A percentile compares a stretch with the other conserved stretches of the same genome.
These are phyloP conservation scores for Fagopyrum homotropicum DNA, from an alignment of 148 eudicot species.

Conservation along the genomic window DNA sequence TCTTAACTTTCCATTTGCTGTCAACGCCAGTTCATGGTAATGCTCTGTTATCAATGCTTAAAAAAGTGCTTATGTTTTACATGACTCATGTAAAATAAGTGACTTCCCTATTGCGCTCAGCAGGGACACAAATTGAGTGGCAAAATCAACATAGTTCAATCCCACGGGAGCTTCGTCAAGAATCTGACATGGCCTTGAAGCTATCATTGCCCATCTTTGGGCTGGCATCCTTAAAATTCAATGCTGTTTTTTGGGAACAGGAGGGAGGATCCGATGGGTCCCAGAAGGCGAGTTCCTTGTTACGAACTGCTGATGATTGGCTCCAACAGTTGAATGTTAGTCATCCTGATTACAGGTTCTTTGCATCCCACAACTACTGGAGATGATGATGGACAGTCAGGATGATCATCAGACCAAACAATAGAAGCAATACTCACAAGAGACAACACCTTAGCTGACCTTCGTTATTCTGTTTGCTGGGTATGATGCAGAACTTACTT, in stretches of 20 bases:
- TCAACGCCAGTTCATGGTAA: conserved; percentile 57
- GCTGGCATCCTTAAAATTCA: conserved; percentile 71
- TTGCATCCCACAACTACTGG: conserved; percentile 33
- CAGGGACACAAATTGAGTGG: conserved; percentile 49
- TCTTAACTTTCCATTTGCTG: conserved; percentile 83
- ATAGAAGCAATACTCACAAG: background rate
- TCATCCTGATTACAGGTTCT: conserved; percentile 79
- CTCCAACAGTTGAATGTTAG: conserved; percentile 56
- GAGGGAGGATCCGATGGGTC: conserved; percentile 39
- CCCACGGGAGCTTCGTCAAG: conserved; percentile 31
- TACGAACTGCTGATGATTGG: conserved; percentile 67
- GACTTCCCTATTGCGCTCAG: background rate
- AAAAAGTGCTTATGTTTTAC: background rate
- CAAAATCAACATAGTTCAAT: conserved; percentile 27
- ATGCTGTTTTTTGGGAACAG: conserved; percentile 58
- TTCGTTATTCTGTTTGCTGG: conserved; percentile 12
- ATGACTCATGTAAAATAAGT: background rate
- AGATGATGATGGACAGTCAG: conserved; percentile 29
- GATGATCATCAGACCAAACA: background rate
- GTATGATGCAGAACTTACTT: conserved; percentile 13
- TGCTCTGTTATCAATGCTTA: background rate
- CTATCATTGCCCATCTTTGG: conserved; percentile 74
- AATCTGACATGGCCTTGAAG: conserved; percentile 31
- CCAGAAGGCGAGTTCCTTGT: conserved; percentile 43
- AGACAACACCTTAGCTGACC: conserved; percentile 6